Conservation (phyloP, 192 early-diverging fungal species). For the Coemansia sp. region DNA sequence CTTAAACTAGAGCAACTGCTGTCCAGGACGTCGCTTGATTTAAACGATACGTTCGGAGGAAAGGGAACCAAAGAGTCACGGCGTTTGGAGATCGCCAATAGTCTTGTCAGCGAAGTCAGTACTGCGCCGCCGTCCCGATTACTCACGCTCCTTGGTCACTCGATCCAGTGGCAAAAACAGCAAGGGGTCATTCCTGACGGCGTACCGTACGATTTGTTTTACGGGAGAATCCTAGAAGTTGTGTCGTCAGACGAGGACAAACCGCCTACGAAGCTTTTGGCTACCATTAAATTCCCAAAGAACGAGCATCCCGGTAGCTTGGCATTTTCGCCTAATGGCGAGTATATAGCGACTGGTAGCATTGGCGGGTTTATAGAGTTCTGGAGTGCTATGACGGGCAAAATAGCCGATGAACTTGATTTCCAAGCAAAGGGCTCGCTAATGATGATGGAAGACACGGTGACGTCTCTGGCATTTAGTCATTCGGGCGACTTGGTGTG, state of each 20-base stretch:
- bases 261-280: constrained; percentile 69
- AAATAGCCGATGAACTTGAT: constrained; percentile 82
- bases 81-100: constrained; percentile 75
- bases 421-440: constrained; percentile 84
- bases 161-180: constrained; percentile 87
- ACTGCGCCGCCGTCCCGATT: constrained; percentile 77
- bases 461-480: constrained; percentile 77
- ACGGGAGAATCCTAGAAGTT: constrained; percentile 62
- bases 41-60: constrained; percentile 51
- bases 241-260: constrained; percentile 75
- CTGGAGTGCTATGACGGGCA: constrained; percentile 93
- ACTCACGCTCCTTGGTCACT: constrained; percentile 82
- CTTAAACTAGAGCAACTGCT: constrained; percentile 81
- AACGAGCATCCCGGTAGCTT: constrained; percentile 80
- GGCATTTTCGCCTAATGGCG: constrained; percentile 83
- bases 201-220: constrained; percentile 79
- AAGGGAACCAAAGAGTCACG: constrained; percentile 65
- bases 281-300: constrained; percentile 92
- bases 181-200: constrained; percentile 78
- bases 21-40: constrained; percentile 65
- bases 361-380: constrained; percentile 96
- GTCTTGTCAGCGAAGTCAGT: constrained; percentile 31
- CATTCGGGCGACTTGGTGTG: constrained; percentile 78
- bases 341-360: constrained; percentile 85
- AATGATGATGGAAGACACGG: constrained; percentile 91